These are phyloP conservation scores for Fragilariopsis cylindrus DNA, from an alignment of 108 stramenopile genomes.

Conservation along the genomic window DNA sequence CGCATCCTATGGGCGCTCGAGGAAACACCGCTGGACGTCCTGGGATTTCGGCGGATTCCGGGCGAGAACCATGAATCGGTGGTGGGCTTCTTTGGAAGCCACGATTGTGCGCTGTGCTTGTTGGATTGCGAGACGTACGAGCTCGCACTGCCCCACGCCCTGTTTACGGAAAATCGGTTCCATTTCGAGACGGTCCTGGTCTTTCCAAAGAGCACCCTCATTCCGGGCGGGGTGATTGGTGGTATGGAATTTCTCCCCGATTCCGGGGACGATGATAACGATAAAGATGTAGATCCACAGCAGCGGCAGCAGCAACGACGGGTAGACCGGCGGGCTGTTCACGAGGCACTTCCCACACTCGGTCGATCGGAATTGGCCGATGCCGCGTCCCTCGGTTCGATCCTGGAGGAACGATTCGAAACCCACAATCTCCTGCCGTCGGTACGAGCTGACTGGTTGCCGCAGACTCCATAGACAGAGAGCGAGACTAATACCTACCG, in stretches of 20 bases:
- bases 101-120: background rate
- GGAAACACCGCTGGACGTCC: too few species aligned
- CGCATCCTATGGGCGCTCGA: background rate
- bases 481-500: too few species aligned
- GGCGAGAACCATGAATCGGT: background rate
- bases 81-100: background rate
- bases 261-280: background rate
- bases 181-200: background rate
- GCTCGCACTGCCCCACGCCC: background rate
- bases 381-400: background rate
- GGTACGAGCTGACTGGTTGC: background rate
- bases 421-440: conserved; percentile 1
- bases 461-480: background rate
- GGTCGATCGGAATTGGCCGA: conserved; percentile 2
- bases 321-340: background rate
- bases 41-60: background rate
- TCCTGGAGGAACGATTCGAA: conserved; percentile 6
- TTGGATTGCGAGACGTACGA: conserved; percentile 2
- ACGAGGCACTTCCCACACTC: background rate
- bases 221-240: conserved; percentile 5
- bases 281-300: background rate
- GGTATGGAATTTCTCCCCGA: conserved; percentile 1
- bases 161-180: background rate
- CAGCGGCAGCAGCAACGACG: background rate
- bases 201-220: conserved; percentile 1